Conservation (phyloP, 2,329 filamentous ascomycete species). For the Xylariaceae sp. region DNA sequence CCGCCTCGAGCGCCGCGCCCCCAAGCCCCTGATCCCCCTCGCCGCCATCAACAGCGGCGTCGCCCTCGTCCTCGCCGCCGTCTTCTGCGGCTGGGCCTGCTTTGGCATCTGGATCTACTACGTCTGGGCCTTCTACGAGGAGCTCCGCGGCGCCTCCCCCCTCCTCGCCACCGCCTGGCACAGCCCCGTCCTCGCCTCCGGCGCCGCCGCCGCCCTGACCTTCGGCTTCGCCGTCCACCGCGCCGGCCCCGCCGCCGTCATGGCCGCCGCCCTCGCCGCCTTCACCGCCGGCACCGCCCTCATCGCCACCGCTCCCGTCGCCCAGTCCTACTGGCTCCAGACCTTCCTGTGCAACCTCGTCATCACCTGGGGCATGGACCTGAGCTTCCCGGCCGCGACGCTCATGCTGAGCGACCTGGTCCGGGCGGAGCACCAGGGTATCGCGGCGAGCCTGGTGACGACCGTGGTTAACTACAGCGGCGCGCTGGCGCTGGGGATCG, state of each 20-base stretch:
- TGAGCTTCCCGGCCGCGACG: constrained; percentile 50
- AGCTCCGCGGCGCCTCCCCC: constrained; percentile 31
- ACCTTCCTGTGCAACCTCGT: constrained; percentile 47
- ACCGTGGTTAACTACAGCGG: constrained; percentile 57
- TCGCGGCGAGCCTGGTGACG: constrained; percentile 43
- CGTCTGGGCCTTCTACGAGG: constrained; percentile 37
- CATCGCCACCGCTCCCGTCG: constrained; percentile 35
- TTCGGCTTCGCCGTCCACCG: constrained; percentile 26
- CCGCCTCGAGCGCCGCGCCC: constrained; percentile 43
- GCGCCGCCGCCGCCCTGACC: constrained; percentile 30
- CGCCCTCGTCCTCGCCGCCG: constrained; percentile 44
- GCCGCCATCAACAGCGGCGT: constrained; percentile 42
- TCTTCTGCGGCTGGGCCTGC: constrained; percentile 41
- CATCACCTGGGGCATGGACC: constrained; percentile 50
- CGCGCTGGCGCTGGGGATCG: constrained; percentile 50
- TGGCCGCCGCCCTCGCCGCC: constrained; percentile 26
- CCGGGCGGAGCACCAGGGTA: constrained; percentile 29
- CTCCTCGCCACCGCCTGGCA: constrained; percentile 35
- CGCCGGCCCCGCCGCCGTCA: constrained; percentile 26
- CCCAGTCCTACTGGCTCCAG: constrained; percentile 51
- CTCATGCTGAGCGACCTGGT: constrained; percentile 44
- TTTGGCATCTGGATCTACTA: constrained; percentile 44
- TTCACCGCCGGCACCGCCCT: constrained; percentile 26
- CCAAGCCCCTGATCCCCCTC: constrained; percentile 49
- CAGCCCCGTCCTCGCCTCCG: constrained; percentile 33